Evolutionary conservation across 768 basidiomycete genomes (phyloP), one percentile per base, ranked within the genome.

Genomic region (Tulasnella calospora): DNA sequence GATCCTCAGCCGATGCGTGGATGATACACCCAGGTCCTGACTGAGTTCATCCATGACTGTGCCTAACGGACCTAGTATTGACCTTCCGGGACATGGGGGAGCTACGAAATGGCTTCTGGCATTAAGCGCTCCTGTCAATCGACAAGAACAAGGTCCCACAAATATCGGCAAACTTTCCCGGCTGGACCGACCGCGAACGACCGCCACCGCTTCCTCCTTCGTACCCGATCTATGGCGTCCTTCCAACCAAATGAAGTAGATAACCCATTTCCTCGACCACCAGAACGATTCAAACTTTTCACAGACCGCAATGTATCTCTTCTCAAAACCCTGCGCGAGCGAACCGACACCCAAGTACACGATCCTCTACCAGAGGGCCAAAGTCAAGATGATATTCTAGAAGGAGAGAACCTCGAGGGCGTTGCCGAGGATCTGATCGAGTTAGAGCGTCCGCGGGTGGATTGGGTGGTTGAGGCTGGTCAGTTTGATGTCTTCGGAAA

Each of bases 201-300:
- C 57, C 13, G 61, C 33, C 5, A 67, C 27, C 61, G 5, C 8
- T 27, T 33, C n/a, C 55, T n/a, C n/a, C 23, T 30, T 15, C 55
- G 55, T 30, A n/a, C 8, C 57, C 61, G 30, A 33, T 33, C 17
- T 12, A 67, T 8, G 12, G 41, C 21, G 71, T 41, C 71, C 15
- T 72, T 72, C 19, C n/a, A 38, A 10, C 38, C 57, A 8, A 40
- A 46, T 23, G 67, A 78, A 71, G 77, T 80, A 23, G 72, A 40
- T 7, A 94, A 94, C 84, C 94, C 93, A 13, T 97, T 96, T 83
- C 95, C 95, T 35, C 93, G 93, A 6, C 95, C 95, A 0, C 94
- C 95, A 0, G 92, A 92, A 19, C 92, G 93, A 82, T 94, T 95
- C 84, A 87, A 88, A 13, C 90, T 90, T 77, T 95, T 94, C 83